Base-by-base conservation (phyloP, 2,329 filamentous ascomycete genomes). In the Tolypocladium endophyticum region DNA sequence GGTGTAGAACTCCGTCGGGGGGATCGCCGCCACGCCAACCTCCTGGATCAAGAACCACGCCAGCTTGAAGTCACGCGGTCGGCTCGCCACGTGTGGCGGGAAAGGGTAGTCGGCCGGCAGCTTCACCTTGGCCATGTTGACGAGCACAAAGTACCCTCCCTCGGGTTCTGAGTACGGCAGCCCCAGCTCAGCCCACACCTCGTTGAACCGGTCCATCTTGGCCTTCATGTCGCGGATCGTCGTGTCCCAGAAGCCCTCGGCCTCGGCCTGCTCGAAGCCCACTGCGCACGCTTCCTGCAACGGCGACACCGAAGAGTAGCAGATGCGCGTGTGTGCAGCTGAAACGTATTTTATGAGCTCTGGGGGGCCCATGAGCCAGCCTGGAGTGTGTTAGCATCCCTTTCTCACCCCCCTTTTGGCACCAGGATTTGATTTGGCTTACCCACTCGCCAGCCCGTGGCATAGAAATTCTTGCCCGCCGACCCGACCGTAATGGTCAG, bases 391-490 rank as follows among this genome's bases (percentile, higher is more conserved):
- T 36, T 30, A 54, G 30, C 11, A 20, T 16, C 50, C 30, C 5
- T 12, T 23, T 0, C 30, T 16, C 11, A 8, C 11, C 18, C 3
- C 36, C 12, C 28, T 23, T 12, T 16, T n/a, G 23, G 55, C 25
- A 23, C 20, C 25, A 9, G 25, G 23, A 25, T 47, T 41, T 4
- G 23, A 25, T 47, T 41, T 4, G 25, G 70, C 77, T 23, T 66
- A 78, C 79, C 84, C 5, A 97, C 92, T 60, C 94, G 87, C 94
- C 94, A 99, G 55, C 94, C 94, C 0, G 94, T 99, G 60, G 90
- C 91, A 71, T 97, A 97, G 75, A 99, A 99, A 79, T 94, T 95
- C 82, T 99, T 99, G 67, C 94, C 94, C 1, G 92, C 94, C 0
- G 92, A 96, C 25, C 94, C 94, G 36, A 99, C 94, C 0, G 94